Evolutionary conservation across 192 early-diverging fungal genomes (phyloP), one percentile per base, ranked within the genome.

Genomic region (Chytriomyces sp.): DNA sequence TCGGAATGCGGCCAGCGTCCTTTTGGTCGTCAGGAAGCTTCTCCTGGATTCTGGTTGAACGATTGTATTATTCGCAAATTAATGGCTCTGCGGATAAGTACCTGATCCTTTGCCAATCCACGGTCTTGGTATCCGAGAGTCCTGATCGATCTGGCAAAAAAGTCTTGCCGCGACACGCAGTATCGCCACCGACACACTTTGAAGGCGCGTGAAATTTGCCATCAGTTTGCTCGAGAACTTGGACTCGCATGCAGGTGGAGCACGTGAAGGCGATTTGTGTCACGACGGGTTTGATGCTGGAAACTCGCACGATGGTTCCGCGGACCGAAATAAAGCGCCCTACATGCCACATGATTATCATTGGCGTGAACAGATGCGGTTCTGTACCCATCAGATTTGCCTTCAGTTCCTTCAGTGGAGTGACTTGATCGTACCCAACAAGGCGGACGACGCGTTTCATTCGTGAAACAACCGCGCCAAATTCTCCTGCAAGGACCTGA

Each of bases 251-350:
- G 63, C 93, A 94, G 2, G 70, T 57, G 60, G 10, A 62, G 64
- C 93, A 94, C 3, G 37, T 74, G 72, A 91, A 93, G 22, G 85
- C 60, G 56, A 92, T 81, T 73, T 88, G 81, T 4, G 78, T 79
- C 52, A 91, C 72, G 26, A 91, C 64, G 28, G 91, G 89, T 59
- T 88, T 92, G 54, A 93, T 84, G 26, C 87, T 81, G 59, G 91
- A 90, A 1, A 89, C 86, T 36, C 91, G 85, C n/a, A 92, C 91
- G 5, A 94, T 88, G 0, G 91, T 91, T 62, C 92, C 93, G n/a
- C 88, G 82, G 4, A 93, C 81, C 32, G 81, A 84, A 26, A 94
- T 84, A 30, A 91, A 81, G 55, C 83, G 74, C 2, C 87, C 89
- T 89, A 69, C 32, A 38, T 77, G 34, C n/a, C 1, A 32, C 25